Conservation (phyloP, 2,329 filamentous ascomycete species). For the Thielaviopsis populi region DNA sequence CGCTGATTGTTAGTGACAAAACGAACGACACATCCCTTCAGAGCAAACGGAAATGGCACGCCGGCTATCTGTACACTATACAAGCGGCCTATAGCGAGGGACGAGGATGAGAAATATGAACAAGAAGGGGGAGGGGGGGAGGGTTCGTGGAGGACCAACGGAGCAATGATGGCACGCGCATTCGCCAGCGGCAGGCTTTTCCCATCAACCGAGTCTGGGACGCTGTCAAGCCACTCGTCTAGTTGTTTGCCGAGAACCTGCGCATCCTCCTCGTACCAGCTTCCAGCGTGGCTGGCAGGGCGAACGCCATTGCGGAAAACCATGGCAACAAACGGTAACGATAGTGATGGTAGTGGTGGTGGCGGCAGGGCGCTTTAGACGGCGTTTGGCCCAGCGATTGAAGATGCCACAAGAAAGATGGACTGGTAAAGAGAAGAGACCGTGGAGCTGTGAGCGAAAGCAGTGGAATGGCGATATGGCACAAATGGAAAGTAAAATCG, state of each 20-base stretch:
- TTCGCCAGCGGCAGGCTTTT: conserved; percentile 49
- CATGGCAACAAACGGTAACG: conserved; percentile 4
- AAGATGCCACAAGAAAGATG: not conserved
- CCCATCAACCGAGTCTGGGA: conserved; percentile 50
- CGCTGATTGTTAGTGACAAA: not conserved
- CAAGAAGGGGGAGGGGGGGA: too few species aligned
- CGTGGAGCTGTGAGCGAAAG: not conserved
- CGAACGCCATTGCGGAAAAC: conserved; percentile 21
- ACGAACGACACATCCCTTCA: not conserved
- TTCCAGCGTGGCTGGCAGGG: conserved; percentile 61
- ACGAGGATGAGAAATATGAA: not conserved
- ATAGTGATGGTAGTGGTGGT: not conserved
- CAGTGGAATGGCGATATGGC: not conserved
- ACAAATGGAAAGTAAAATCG: not conserved
- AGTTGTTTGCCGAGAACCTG: conserved; percentile 52
- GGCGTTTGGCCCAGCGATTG: not conserved
- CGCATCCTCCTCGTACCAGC: conserved; percentile 63
- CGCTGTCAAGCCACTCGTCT: conserved; percentile 55
- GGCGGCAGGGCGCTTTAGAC: not conserved
- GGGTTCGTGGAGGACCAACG: conserved; percentile 41
- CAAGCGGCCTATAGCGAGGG: not conserved
- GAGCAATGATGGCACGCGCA: conserved; percentile 78
- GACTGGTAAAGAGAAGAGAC: not conserved
- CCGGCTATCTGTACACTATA: not conserved
- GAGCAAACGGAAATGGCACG: not conserved